These are phyloP conservation scores for Syncephalastrum contaminatum DNA, from an alignment of 371 early-diverging fungal genomes.

Conservation along the genomic window DNA sequence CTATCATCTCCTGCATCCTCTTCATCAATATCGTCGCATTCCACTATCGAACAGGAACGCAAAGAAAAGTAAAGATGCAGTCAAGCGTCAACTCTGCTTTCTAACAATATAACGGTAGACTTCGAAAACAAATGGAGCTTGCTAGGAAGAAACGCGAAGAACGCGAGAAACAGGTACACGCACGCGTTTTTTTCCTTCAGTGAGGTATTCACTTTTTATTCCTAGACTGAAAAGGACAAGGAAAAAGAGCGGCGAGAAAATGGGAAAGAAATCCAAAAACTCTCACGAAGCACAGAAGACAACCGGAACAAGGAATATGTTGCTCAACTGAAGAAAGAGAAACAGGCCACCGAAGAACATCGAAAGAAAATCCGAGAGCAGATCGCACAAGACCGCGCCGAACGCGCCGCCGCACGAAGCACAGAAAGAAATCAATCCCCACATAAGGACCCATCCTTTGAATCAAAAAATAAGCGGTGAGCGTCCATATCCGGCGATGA, in stretches of 20 bases:
- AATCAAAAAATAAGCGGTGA: not conserved
- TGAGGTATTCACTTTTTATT: not conserved
- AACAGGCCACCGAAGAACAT: slow-evolving; percentile 41
- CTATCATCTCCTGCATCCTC: not conserved
- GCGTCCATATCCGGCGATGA: not conserved
- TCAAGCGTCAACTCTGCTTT: not conserved
- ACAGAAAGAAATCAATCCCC: slow-evolving; percentile 2
- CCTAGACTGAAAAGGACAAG: slow-evolving; percentile 24
- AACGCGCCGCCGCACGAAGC: slow-evolving; percentile 27
- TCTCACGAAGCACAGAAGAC: slow-evolving; percentile 21
- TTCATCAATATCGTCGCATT: too few species aligned
- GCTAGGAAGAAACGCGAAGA: slow-evolving; percentile 35
- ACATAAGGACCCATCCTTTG: not conserved
- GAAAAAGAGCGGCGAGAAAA: slow-evolving; percentile 42
- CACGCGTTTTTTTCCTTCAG: not conserved
- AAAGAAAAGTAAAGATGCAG: slow-evolving; percentile 17
- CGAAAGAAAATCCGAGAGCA: slow-evolving; percentile 38
- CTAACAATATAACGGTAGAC: slow-evolving; percentile 12
- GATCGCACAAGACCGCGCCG: slow-evolving; percentile 45
- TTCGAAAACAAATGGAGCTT: slow-evolving; percentile 37
- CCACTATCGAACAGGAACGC: slow-evolving; percentile 2
- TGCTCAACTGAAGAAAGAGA: slow-evolving; percentile 42
- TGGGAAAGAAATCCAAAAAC: slow-evolving; percentile 33
- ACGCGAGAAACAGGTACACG: slow-evolving; percentile 29
- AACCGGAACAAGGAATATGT: slow-evolving; percentile 35